Conservation (phyloP, 2,329 filamentous ascomycete species). For the Pestalotiopsis sp. region DNA sequence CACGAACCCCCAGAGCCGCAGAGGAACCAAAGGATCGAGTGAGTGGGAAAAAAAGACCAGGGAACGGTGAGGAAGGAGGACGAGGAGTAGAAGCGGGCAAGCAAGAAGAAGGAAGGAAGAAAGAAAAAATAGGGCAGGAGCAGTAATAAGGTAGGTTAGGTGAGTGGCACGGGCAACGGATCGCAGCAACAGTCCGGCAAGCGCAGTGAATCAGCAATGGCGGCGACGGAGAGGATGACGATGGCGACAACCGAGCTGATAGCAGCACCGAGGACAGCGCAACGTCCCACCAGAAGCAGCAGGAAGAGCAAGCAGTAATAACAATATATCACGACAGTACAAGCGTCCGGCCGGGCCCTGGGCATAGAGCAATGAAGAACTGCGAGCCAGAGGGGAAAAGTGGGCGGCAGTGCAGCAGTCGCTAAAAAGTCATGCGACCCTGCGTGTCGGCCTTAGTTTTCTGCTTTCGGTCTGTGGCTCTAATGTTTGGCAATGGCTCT, state of each 20-base stretch:
- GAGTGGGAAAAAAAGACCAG: not conserved
- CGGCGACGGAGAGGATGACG: not conserved
- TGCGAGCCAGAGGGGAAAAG: not conserved
- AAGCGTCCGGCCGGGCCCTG: not conserved
- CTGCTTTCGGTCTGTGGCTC: not conserved
- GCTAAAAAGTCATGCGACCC: slow-evolving; percentile 1
- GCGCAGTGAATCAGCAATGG: not conserved
- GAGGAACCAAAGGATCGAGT: not conserved
- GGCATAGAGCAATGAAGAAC: not conserved
- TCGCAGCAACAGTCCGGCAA: not conserved
- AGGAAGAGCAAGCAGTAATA: not conserved
- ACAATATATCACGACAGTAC: not conserved
- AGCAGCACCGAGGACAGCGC: not conserved
- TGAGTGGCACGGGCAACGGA: not conserved
- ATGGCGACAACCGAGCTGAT: not conserved
- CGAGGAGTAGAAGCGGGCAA: not conserved
- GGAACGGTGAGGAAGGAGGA: not conserved
- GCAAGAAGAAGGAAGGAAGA: not conserved
- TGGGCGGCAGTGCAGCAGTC: not conserved
- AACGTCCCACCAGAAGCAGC: not conserved
- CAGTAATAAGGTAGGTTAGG: not conserved
- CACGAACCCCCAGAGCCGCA: not conserved
- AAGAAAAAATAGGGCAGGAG: not conserved
- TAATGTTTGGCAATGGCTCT: not conserved
- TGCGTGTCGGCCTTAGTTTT: not conserved